Conservation (phyloP, 169 alveolate species). For the Plasmodium fragile region DNA sequence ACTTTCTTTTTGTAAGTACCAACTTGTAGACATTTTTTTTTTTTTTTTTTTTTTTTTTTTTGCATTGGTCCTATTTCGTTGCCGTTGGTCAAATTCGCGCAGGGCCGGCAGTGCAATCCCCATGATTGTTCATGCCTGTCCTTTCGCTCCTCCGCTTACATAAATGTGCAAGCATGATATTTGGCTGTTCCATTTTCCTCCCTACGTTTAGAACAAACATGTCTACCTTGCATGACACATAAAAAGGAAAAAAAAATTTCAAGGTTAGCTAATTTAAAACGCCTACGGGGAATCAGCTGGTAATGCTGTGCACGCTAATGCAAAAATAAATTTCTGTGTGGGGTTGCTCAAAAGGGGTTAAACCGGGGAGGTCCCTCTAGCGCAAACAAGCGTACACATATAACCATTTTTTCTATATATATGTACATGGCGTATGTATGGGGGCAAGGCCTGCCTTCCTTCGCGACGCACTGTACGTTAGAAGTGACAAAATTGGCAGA, state of each 20-base stretch:
- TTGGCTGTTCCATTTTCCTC: not conserved
- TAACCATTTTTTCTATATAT: not conserved
- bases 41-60: slow-evolving; percentile 16
- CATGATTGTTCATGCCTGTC: not conserved
- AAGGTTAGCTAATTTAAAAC: not conserved
- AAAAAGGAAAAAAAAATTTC: not conserved
- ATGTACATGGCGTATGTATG: not conserved
- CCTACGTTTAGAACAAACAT: not conserved
- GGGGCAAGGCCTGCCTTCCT: not conserved
- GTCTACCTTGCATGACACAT: not conserved
- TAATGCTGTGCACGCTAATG: slow-evolving; percentile 57
- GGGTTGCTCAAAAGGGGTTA: not conserved
- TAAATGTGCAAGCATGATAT: not conserved
- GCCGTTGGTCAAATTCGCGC: not conserved
- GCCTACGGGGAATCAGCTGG: not conserved
- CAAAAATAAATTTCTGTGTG: slow-evolving; percentile 48
- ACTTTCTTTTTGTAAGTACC: slow-evolving; percentile 1
- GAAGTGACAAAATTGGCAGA: not conserved
- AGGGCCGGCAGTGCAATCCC: not conserved
- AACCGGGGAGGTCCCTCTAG: not conserved
- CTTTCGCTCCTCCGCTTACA: not conserved
- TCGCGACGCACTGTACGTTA: not conserved
- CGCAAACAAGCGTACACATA: not conserved
- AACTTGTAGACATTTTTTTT: slow-evolving; percentile 22
- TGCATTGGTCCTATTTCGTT: not conserved